Evolutionary conservation across 2,329 filamentous ascomycete genomes (phyloP).

Genomic region (Pyrenochaeta sp.): DNA sequence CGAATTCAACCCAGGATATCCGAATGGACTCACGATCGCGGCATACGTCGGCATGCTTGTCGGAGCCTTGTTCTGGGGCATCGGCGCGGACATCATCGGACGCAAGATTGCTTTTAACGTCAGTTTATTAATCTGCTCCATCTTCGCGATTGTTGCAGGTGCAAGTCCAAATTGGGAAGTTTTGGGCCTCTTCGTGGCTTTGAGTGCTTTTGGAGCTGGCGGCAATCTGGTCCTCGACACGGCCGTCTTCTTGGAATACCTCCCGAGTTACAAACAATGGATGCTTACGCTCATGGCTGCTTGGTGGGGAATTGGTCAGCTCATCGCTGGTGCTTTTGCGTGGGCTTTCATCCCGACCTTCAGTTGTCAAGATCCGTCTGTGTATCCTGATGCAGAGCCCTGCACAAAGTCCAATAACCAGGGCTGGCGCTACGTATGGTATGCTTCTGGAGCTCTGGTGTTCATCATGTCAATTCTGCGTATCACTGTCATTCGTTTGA

Average conservation of each 20-base stretch:
- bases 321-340: slow-evolving; percentile 61
- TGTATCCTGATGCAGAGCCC: slow-evolving; percentile 47
- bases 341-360: slow-evolving; percentile 62
- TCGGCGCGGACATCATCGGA: slow-evolving; percentile 72
- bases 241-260: slow-evolving; percentile 64
- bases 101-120: slow-evolving; percentile 73
- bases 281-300: slow-evolving; percentile 68
- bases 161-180: slow-evolving; percentile 71
- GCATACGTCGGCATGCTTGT: slow-evolving; percentile 65
- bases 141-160: slow-evolving; percentile 70
- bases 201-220: slow-evolving; percentile 70
- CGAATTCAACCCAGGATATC: slow-evolving; percentile 66
- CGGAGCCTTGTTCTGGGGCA: slow-evolving; percentile 72
- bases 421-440: slow-evolving; percentile 67
- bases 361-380: slow-evolving; percentile 51
- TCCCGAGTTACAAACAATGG: slow-evolving; percentile 68
- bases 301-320: slow-evolving; percentile 62
- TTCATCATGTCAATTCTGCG: slow-evolving; percentile 61
- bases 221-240: slow-evolving; percentile 71
- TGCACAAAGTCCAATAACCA: slow-evolving; percentile 62
- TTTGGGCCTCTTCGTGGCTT: slow-evolving; percentile 68
- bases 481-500: slow-evolving; percentile 61
- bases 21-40: slow-evolving; percentile 67
- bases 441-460: slow-evolving; percentile 61
- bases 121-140: slow-evolving; percentile 68